Evolutionary conservation across 2,329 filamentous ascomycete species (phyloP).

Genomic region (Alternaria solani): DNA sequence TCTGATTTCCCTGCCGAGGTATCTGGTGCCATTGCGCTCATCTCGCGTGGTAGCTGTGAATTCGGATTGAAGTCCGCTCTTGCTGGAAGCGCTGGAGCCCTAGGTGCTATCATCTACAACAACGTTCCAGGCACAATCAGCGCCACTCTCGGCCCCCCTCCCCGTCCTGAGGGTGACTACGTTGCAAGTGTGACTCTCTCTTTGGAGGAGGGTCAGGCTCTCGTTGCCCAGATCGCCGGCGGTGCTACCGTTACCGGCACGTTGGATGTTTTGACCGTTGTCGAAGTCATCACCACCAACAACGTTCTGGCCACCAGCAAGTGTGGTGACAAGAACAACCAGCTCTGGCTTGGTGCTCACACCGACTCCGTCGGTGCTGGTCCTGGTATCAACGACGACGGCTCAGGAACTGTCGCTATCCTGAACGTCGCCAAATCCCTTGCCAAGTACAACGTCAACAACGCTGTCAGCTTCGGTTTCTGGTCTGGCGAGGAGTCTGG

Average conservation of each 20-base stretch:
- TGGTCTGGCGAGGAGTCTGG: constrained; percentile 52
- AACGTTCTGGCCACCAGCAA: constrained; percentile 52
- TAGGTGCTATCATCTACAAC: constrained; percentile 78
- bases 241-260: constrained; percentile 50
- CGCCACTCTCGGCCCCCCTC: constrained; percentile 73
- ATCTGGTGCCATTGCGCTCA: constrained; percentile 72
- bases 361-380: constrained; percentile 48
- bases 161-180: constrained; percentile 62
- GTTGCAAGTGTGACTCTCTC: constrained; percentile 74
- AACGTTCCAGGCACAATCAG: constrained; percentile 64
- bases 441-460: constrained; percentile 48
- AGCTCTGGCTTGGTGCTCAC: constrained; percentile 50
- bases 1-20: constrained; percentile 69
- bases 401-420: constrained; percentile 48
- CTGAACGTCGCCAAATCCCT: constrained; percentile 50
- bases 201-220: constrained; percentile 62
- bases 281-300: constrained; percentile 58
- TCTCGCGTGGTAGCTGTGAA: constrained; percentile 73
- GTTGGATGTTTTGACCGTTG: constrained; percentile 55
- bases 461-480: constrained; percentile 52
- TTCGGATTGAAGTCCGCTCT: constrained; percentile 76
- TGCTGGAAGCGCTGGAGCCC: constrained; percentile 73
- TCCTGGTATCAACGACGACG: constrained; percentile 54
- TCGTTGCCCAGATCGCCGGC: constrained; percentile 60
- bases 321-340: constrained; percentile 46